Conservation (phyloP, 2,329 filamentous ascomycete genomes). For the Penicillium sp. region DNA sequence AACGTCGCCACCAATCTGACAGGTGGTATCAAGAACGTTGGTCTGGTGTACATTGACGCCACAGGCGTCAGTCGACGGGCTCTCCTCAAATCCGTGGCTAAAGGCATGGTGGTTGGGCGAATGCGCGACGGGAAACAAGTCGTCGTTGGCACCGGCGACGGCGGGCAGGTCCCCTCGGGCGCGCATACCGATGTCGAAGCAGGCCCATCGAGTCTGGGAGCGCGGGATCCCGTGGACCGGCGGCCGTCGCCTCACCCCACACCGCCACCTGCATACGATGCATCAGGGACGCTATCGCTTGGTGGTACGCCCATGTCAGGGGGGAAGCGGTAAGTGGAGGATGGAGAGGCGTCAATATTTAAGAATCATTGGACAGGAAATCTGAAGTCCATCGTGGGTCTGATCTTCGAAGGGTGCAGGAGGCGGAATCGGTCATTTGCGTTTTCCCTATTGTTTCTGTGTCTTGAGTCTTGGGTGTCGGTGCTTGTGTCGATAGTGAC, state of each 20-base stretch:
- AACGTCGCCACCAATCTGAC: constrained; percentile 71
- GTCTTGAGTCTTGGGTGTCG: background rate
- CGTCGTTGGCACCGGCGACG: constrained; percentile 48
- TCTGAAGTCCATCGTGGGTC: no score
- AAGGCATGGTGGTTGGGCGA: constrained; percentile 70
- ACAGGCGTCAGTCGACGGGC: constrained; percentile 86
- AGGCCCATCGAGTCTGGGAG: constrained; percentile 15
- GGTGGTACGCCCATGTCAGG: constrained; percentile 33
- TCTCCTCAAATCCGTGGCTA: constrained; percentile 90
- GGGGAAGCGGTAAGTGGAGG: constrained; percentile 32
- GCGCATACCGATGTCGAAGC: constrained; percentile 9
- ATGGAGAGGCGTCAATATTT: no score
- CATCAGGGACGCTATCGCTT: constrained; percentile 35
- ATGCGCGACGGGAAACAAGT: constrained; percentile 51
- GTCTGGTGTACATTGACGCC: constrained; percentile 94
- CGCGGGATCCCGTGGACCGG: constrained; percentile 25
- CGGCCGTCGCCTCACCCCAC: constrained; percentile 36
- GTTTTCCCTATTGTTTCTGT: background rate
- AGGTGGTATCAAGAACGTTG: constrained; percentile 91
- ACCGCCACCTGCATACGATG: constrained; percentile 43
- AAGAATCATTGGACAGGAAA: no score
- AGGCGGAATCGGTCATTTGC: no score
- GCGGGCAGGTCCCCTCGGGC: constrained; percentile 36
- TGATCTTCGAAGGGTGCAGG: no score
- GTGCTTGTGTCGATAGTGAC: background rate